A percentile compares a stretch with the other conserved stretches of the same genome.
Evolutionary conservation across 352 stramenopile genomes (phyloP).

Genomic region (Globisporangium emineosum): DNA sequence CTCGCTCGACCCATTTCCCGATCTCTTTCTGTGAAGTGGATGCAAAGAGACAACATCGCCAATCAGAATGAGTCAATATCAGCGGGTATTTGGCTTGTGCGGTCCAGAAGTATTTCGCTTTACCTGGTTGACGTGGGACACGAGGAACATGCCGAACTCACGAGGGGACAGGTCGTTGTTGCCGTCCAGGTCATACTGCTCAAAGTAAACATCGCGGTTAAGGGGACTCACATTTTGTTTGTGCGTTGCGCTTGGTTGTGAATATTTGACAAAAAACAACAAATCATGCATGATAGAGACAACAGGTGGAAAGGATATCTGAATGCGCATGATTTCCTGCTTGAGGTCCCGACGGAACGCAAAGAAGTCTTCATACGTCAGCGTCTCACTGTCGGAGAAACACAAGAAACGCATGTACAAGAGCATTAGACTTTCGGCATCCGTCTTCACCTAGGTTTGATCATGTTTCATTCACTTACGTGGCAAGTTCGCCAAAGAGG

Average conservation of each 20-base stretch:
- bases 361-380: conserved; percentile 84
- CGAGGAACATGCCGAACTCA: conserved; percentile 87
- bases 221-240: conserved; percentile 32
- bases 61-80: neutral
- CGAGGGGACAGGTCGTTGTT: conserved; percentile 76
- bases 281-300: neutral
- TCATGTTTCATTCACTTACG: conserved; percentile 22
- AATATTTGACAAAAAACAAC: neutral
- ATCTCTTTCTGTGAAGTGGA: conserved; percentile 49
- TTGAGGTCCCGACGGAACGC: conserved; percentile 71
- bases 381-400: conserved; percentile 37
- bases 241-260: neutral
- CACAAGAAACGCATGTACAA: neutral
- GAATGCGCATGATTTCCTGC: conserved; percentile 84
- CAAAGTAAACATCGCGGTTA: conserved; percentile 69
- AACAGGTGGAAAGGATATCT: conserved; percentile 77
- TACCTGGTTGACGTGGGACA: conserved; percentile 84
- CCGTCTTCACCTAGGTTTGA: neutral
- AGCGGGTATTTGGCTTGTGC: neutral
- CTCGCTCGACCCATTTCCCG: conserved; percentile 76
- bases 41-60: neutral
- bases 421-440: neutral
- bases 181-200: conserved; percentile 85
- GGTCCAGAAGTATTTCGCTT: neutral
- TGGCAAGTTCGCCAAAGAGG: conserved; percentile 78